Base-by-base conservation (phyloP, 306 rosid species). In the Rosa rugosa region DNA sequence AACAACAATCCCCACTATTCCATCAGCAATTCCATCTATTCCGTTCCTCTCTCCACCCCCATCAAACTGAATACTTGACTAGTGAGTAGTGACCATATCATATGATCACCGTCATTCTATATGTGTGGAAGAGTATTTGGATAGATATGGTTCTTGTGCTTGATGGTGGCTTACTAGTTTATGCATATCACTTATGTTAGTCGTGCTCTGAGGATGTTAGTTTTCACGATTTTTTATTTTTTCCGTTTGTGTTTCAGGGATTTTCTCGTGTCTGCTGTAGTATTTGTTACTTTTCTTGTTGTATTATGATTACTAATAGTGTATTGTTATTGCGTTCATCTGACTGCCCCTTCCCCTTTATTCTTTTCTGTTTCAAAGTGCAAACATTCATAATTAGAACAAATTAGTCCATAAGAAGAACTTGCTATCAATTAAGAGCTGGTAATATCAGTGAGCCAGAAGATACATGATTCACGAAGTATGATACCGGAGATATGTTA, bases 41-140 rank as follows among this genome's bases (percentile, higher is more conserved):
- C 79, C 72, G 27, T 63, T 64, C 62, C 47, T 63, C 49, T 46
- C 72, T 41, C 62, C 79, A 31, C 79, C 79, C 13, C 79, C 79
- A 31, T 76, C 63, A 46, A 76, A 81, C 8, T 84, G 45, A 60
- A 22, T 47, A 23, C 69, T 23, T 36, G 70, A 36, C 41, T 27
- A 23, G 6, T 5, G 59, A 53, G 23, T 53, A 17, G 23, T 53
- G 42, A 11, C 42, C 31, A 46, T 36, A 36, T 50, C 13, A 14
- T 13, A 13, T 72, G 13, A 13, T 69, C 36, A 23, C 50, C 17
- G 25, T 49, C 5, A 31, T 36, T 12, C 42, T 16, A 12, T 64
- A 17, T 53, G 34, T 72, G 11, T 5, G 14, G 17, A 23, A 38
- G 20, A 20, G 50, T 13, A 5, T 70, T 22, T 36, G 12, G 56